These are phyloP conservation scores for Backusella morwellensis DNA, from an alignment of 192 early-diverging fungal species.

Conservation along the genomic window DNA sequence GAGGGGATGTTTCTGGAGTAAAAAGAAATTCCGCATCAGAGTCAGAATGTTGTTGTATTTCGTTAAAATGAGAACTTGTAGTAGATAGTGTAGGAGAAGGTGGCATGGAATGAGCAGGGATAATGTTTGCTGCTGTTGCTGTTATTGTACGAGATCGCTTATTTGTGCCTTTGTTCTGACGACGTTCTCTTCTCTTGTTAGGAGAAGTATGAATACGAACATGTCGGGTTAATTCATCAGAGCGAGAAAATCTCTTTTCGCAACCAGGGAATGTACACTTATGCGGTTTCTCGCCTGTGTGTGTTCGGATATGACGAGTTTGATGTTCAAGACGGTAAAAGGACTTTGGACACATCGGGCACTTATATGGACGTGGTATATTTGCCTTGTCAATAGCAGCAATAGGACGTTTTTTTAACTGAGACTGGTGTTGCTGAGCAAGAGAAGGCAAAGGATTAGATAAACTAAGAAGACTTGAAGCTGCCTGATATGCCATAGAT, in stretches of 20 bases:
- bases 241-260: conserved; percentile 75
- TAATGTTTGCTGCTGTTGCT: background rate
- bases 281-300: conserved; percentile 86
- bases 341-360: conserved; percentile 69
- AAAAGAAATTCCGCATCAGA: conserved; percentile 38
- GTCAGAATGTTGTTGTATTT: conserved; percentile 15
- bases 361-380: conserved; percentile 64
- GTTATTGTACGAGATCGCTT: conserved; percentile 11
- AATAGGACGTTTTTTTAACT: conserved; percentile 16
- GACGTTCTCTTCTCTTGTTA: conserved; percentile 42
- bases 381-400: conserved; percentile 19
- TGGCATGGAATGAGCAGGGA: conserved; percentile 36
- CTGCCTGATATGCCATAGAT: conserved; percentile 23
- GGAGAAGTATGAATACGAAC: conserved; percentile 55
- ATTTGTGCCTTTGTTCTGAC: conserved; percentile 16
- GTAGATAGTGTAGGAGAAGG: conserved; percentile 35
- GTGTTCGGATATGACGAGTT: conserved; percentile 79
- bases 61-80: conserved; percentile 34
- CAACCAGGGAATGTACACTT: conserved; percentile 74
- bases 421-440: background rate
- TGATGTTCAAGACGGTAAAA: conserved; percentile 80
- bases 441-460: background rate
- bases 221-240: conserved; percentile 79
- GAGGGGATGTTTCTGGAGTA: conserved; percentile 50
- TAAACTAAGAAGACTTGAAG: conserved; percentile 20